These are phyloP conservation scores for Globisporangium yorkense DNA, from an alignment of 352 stramenopile species.

Conservation along the genomic window DNA sequence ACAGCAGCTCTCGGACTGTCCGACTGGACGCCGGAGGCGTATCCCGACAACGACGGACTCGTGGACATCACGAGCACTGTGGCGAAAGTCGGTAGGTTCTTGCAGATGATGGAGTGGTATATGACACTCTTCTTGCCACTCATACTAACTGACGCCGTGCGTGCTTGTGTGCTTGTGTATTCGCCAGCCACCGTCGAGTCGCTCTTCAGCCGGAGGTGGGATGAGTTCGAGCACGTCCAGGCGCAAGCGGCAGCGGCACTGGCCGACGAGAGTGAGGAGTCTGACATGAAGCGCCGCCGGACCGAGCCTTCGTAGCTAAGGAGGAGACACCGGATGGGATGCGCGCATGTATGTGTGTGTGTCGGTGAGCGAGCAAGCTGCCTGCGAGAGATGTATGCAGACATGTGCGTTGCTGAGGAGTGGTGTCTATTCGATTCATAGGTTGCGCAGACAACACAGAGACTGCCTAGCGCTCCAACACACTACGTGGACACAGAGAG, in stretches of 20 bases:
- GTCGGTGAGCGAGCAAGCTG: too few relatives aligned
- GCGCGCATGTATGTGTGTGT: too few relatives aligned
- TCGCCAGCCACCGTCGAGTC: not conserved
- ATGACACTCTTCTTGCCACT: too few relatives aligned
- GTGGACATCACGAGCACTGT: not conserved
- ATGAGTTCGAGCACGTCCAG: not conserved
- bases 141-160: not conserved
- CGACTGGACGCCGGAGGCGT: not conserved
- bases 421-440: too few relatives aligned
- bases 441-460: too few relatives aligned
- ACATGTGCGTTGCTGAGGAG: too few relatives aligned
- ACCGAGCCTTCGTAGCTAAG: not conserved
- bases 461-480: not conserved
- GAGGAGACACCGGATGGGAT: too few relatives aligned
- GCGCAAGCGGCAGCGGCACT: not conserved
- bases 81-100: not conserved
- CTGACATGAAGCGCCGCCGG: not conserved
- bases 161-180: not conserved
- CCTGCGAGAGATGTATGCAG: too few relatives aligned
- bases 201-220: not conserved
- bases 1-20: not conserved
- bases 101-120: not conserved
- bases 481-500: not conserved
- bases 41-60: constrained; percentile 1
- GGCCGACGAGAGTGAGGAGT: not conserved